Evolutionary conservation across 1,284 basidiomycete genomes (phyloP), one percentile per base, ranked within the genome.

Genomic region (Athelia sp.): DNA sequence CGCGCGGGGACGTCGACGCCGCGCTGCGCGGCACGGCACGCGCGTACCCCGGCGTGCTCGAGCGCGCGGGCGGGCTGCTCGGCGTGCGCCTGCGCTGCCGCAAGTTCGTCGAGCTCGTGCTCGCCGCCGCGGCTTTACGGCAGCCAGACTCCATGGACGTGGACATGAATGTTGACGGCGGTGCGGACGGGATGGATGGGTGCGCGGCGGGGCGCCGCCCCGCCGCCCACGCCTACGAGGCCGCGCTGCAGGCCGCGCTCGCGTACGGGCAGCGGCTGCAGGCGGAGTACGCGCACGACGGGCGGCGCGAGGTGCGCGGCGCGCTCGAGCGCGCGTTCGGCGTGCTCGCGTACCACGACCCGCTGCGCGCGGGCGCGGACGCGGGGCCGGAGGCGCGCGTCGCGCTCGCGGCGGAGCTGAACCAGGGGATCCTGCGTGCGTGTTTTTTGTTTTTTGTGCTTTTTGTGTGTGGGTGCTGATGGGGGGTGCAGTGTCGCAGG

Each of bases 391-490:
- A 77, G 42, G 81, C 87, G 34, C 73, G 87, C 51, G 73, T 77
- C 42, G 66, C 70, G 21, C 72, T 93, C 45, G 88, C 88, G 19
- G 82, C 80, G 50, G 87, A 90, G 66, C 67, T 92, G 36, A 93
- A 93, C 56, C 76, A 82, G 62, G 87, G 83, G 19, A 90, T 93
- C 51, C 69, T 93, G 47, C 85, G 89, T 91, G 57, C 52, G 87
- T 69, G 43, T 44, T 48, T 43, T 26, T 53, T 8, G 22, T 21
- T 10, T 48, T 14, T 11, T 17, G 32, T 52, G 19, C 23, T 23
- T 45, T 36, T 44, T 38, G 35, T 36, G 17, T 17, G 23, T 23
- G 29, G 29, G 38, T 43, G 21, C 24, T 48, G 45, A 42, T 46
- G 46, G 45, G 42, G 60, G 15, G n/a, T 49, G 23, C 56, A 92